A percentile compares a stretch with the other conserved stretches of the same genome.
These are phyloP conservation scores for Eucalyptus sp. DNA, from an alignment of 345 rosid species.

Conservation along the genomic window DNA sequence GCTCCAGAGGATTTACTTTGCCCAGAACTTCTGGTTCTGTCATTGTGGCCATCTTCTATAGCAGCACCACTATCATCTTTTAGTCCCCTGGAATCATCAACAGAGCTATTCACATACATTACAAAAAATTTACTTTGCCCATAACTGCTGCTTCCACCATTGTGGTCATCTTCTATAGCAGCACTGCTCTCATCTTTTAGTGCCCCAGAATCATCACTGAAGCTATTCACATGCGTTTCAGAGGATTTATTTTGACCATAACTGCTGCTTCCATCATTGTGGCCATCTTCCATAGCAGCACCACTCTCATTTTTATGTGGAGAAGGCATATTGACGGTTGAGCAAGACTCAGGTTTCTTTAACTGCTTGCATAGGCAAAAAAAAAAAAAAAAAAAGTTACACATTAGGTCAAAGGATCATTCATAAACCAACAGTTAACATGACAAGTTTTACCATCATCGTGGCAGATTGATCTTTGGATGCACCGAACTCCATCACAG, in stretches of 20 bases:
- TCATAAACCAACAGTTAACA: not conserved
- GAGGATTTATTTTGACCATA: not conserved
- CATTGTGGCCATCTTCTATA: not conserved
- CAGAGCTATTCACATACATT: not conserved
- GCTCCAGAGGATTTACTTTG: not conserved
- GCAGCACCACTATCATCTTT: not conserved
- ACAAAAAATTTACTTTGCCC: not conserved
- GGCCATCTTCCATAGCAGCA: not conserved
- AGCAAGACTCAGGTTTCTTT: not conserved
- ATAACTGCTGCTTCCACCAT: not conserved
- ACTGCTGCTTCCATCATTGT: not conserved
- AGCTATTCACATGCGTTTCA: not conserved
- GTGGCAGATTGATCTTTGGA: not conserved
- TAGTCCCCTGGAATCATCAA: not conserved
- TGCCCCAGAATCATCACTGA: not conserved
- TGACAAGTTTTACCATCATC: not conserved
- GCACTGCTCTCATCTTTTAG: not conserved
- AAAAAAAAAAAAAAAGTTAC: not conserved
- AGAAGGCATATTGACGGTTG: not conserved
- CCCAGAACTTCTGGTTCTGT: not conserved
- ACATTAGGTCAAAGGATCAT: not conserved
- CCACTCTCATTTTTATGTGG: not conserved
- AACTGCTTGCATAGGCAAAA: not conserved
- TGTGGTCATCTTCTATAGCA: not conserved
- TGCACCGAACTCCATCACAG: not conserved